Conservation (phyloP, 1,284 basidiomycete genomes). For the Pascua sp. region DNA sequence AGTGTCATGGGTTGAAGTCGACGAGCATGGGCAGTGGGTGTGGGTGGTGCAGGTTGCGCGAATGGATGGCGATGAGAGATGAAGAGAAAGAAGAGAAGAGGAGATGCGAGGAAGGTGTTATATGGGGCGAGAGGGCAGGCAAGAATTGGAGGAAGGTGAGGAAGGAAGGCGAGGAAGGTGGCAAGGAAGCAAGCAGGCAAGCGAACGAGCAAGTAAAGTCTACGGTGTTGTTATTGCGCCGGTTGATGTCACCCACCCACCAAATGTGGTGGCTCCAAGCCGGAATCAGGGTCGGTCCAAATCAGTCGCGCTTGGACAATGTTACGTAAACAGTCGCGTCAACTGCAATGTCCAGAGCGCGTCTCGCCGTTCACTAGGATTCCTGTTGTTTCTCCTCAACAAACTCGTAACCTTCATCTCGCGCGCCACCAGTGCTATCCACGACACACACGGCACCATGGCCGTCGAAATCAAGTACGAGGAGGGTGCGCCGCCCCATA, state of each 20-base stretch:
- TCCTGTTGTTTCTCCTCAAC: no score
- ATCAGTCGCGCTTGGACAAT: constrained; percentile 3
- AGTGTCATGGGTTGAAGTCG: constrained; percentile 25
- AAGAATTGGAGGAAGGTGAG: background rate
- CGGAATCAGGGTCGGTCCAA: background rate
- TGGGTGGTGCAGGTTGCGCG: background rate
- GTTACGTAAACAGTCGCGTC: constrained; percentile 5
- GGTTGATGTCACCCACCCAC: no score
- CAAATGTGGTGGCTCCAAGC: no score
- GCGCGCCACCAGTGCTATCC: background rate
- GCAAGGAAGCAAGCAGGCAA: background rate
- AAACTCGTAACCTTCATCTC: background rate
- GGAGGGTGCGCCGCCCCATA: constrained; percentile 2
- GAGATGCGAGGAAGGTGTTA: background rate
- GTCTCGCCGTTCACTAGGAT: background rate
- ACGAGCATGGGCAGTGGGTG: background rate
- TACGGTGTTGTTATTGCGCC: background rate
- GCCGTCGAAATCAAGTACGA: constrained; percentile 10
- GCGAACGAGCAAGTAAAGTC: background rate
- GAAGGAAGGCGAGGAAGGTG: background rate
- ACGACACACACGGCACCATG: constrained; percentile 4
- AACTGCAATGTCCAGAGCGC: background rate
- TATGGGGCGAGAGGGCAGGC: background rate
- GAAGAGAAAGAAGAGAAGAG: background rate
- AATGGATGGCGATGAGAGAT: background rate